phyloP scores from a whole-genome alignment of 2,329 filamentous ascomycete genomes.

The Venturia nashicola region DNA sequence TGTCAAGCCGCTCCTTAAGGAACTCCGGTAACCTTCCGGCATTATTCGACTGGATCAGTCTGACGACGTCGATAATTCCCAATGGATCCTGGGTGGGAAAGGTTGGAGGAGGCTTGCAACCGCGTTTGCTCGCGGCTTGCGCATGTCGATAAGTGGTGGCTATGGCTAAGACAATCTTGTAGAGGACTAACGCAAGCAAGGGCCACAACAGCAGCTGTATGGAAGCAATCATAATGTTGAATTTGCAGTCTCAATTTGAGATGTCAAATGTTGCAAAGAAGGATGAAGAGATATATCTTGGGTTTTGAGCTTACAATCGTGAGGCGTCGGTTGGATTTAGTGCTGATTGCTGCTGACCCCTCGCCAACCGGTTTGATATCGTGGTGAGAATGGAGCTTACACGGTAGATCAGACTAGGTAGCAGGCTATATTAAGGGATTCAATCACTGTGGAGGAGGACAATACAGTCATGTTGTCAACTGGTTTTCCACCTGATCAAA shows the following conservation, averaged over 20 bases:
- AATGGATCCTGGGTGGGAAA: slow-evolving; percentile 5
- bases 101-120: not conserved
- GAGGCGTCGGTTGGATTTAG: too few species aligned
- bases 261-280: not conserved
- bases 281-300: not conserved
- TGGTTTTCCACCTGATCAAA: not conserved
- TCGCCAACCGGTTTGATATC: not conserved
- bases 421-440: not conserved
- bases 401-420: not conserved
- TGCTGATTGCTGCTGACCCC: not conserved
- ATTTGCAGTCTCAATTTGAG: too few species aligned
- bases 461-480: not conserved
- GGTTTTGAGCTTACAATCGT: not conserved
- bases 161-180: not conserved
- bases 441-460: not conserved
- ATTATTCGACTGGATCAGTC: not conserved
- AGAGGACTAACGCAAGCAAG: not conserved
- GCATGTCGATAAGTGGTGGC: not conserved
- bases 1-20: not conserved
- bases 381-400: too few species aligned
- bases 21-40: not conserved
- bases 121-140: not conserved
- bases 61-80: not conserved
- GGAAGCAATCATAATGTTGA: not conserved
- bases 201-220: not conserved